Conservation (phyloP, 768 basidiomycete species). For the Heimioporus sp. region DNA sequence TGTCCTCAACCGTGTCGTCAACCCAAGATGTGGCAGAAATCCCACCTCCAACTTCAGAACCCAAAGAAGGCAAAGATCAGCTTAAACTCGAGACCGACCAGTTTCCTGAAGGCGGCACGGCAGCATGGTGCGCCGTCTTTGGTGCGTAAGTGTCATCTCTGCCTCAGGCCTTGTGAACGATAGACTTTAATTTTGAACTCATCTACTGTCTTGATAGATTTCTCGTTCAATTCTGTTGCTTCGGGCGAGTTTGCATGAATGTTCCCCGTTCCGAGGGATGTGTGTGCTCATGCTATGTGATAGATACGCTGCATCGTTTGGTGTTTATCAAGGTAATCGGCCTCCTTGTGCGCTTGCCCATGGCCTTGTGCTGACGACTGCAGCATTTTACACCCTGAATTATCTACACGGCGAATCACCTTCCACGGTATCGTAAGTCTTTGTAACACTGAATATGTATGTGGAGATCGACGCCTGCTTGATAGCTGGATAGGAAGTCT, state of each 20-base stretch:
- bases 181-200: neutral
- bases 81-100: neutral
- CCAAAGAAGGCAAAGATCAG: neutral
- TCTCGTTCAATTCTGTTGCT: slow-evolving; percentile 32
- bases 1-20: slow-evolving; percentile 1
- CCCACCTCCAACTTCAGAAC: neutral
- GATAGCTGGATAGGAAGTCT: slow-evolving; percentile 46
- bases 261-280: neutral
- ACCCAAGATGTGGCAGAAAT: neutral
- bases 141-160: slow-evolving; percentile 17
- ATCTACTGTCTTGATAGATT: slow-evolving; percentile 15
- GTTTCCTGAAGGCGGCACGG: slow-evolving; percentile 29
- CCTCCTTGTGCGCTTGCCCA: neutral
- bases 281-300: neutral
- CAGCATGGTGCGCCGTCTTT: slow-evolving; percentile 24
- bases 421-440: slow-evolving; percentile 37
- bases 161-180: neutral
- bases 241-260: slow-evolving; percentile 28
- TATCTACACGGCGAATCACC: slow-evolving; percentile 34
- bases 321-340: slow-evolving; percentile 40
- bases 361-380: neutral
- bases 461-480: neutral
- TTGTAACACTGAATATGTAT: neutral
- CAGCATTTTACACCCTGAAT: slow-evolving; percentile 39
- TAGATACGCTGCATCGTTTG: slow-evolving; percentile 36